Conservation (phyloP, 371 early-diverging fungal genomes). For the Basidiobolus meristosporus region DNA sequence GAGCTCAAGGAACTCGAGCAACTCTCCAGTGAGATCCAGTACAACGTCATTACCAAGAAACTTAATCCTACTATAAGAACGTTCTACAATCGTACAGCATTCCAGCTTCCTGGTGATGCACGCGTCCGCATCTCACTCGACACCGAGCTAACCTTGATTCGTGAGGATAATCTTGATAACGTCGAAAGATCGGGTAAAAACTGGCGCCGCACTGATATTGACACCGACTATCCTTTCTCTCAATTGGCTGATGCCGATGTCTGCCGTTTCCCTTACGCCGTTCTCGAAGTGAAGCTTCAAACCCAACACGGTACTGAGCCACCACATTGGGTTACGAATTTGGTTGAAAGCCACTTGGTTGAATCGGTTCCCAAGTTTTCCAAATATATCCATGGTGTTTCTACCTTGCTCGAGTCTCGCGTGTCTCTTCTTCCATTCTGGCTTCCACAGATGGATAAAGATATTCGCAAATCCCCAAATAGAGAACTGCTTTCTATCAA, state of each 20-base stretch:
- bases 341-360: constrained; percentile 78
- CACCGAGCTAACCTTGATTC: constrained; percentile 92
- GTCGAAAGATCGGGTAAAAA: constrained; percentile 53
- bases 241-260: constrained; percentile 71
- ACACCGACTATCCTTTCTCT: constrained; percentile 82
- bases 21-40: constrained; percentile 67
- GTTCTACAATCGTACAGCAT: constrained; percentile 98
- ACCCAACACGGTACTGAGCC: constrained; percentile 70
- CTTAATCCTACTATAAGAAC: constrained; percentile 84
- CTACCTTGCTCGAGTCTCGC: constrained; percentile 68
- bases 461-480: constrained; percentile 55
- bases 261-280: constrained; percentile 89
- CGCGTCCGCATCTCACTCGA: constrained; percentile 96
- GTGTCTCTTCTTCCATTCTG: constrained; percentile 94
- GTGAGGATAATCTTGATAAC: constrained; percentile 83
- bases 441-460: constrained; percentile 88
- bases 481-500: no score
- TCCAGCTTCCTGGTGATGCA: constrained; percentile 97
- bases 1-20: constrained; percentile 52
- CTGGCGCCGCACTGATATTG: constrained; percentile 92
- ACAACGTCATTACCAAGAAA: constrained; percentile 47
- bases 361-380: constrained; percentile 96
- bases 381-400: constrained; percentile 96
- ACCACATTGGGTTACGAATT: constrained; percentile 88
- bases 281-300: constrained; percentile 97